phyloP scores from a whole-genome alignment of 179 eudicot genomes.

The Camellia oleifera region DNA sequence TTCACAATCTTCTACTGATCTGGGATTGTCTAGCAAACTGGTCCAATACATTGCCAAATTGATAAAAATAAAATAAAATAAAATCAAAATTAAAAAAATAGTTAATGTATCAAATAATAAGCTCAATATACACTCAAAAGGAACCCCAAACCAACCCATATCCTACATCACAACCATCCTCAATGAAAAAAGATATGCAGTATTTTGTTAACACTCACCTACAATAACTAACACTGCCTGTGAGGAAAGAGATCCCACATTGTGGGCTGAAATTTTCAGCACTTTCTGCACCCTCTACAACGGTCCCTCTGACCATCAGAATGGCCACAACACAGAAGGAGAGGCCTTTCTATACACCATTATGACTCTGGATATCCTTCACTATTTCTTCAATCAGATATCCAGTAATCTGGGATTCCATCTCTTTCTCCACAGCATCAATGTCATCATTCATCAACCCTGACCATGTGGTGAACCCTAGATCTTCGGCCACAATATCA shows the following conservation, averaged over 20 bases:
- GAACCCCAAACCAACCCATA: background rate
- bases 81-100: no score
- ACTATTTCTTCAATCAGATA: conserved; percentile 63
- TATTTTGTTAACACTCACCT: no score
- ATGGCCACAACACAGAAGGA: conserved; percentile 12
- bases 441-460: conserved; percentile 50
- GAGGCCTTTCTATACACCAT: conserved; percentile 16
- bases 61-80: no score
- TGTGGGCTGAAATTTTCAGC: background rate
- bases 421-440: conserved; percentile 47
- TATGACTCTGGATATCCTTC: conserved; percentile 37
- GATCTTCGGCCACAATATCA: conserved; percentile 55
- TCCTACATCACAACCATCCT: background rate
- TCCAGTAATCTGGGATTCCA: conserved; percentile 49
- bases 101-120: no score
- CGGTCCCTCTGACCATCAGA: background rate
- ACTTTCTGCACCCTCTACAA: no score
- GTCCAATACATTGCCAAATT: no score
- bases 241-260: background rate
- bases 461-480: conserved; percentile 51
- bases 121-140: no score
- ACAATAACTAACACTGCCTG: no score
- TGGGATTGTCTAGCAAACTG: no score
- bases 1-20: no score
- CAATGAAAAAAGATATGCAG: background rate